Evolutionary conservation across 2,329 filamentous ascomycete species (phyloP).

Genomic region (Akanthomyces muscarius): DNA sequence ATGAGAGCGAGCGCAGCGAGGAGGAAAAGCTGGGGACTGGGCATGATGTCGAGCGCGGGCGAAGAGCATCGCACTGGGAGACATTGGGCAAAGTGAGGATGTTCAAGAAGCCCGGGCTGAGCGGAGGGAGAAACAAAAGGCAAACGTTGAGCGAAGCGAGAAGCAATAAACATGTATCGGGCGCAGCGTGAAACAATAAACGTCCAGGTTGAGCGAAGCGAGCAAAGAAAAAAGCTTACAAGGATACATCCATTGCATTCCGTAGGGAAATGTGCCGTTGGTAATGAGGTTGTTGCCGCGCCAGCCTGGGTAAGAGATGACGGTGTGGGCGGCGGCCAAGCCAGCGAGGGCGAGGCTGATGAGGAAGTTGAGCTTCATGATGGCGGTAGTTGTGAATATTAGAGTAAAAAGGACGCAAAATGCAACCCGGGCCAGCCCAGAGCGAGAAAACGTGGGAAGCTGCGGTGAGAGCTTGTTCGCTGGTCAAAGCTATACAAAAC

Average conservation of each 20-base stretch:
- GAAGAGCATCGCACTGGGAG: no score
- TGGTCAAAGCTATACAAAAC: background rate
- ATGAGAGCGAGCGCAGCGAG: no score
- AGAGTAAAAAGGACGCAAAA: background rate
- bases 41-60: no score
- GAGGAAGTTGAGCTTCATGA: conserved; percentile 37
- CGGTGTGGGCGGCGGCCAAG: conserved; percentile 64
- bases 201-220: background rate
- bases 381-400: background rate
- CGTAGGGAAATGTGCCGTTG: conserved; percentile 75
- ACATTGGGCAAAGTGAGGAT: background rate
- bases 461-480: background rate
- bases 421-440: conserved; percentile 5
- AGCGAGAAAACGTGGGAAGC: background rate
- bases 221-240: conserved; percentile 55
- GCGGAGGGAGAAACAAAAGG: no score
- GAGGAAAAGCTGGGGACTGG: no score
- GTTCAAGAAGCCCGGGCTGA: background rate
- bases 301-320: conserved; percentile 84
- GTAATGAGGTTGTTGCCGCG: conserved; percentile 80
- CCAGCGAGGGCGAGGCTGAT: conserved; percentile 42
- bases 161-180: no score
- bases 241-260: conserved; percentile 94
- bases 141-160: no score
- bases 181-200: no score